Evolutionary conservation across 345 rosid genomes (phyloP), one percentile per base, ranked within the genome.

Genomic region (Ceriops tagal): DNA sequence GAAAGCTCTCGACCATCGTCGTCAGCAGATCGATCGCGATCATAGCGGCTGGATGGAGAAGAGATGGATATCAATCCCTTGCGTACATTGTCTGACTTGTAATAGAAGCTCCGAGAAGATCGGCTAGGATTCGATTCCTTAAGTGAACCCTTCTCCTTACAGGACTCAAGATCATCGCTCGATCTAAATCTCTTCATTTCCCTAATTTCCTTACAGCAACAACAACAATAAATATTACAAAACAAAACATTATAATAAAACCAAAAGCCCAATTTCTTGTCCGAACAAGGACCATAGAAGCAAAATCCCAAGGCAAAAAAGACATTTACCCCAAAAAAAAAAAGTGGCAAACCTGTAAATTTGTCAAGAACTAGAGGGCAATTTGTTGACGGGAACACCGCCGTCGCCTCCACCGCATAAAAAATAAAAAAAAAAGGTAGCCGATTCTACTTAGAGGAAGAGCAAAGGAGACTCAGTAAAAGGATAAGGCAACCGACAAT

Each of bases 181-280:
- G 98, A 92, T 81, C 92, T 87, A 82, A 89, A 75, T 34, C 97
- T 82, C 91, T 92, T 92, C 98, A 87, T 87, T 56, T 62, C 24
- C 30, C 28, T 10, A 24, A 56, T 24, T 27, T 21, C 59, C 59
- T 26, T 24, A 20, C 28, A 18, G 39, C 19, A 32, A 32, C 53
- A 66, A 65, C 43, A 51, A 60, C 7, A 20, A 27, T 0, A 34
- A 24, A 8, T 11, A 43, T 18, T 11, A 43, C 49, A 13, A 43
- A 11, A 43, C 49, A 43, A 43, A 43, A 43, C 49, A 43, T 11
- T 11, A 43, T 43, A 13, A 5, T 61, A 15, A 31, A 6, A 10
- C 6, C 59, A 43, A 19, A 5, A 56, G 21, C 15, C 34, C 37
- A 34, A 8, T 34, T 34, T 34, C 37, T 34, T 34, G 37, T 34